phyloP scores from a whole-genome alignment of 345 rosid species.

The Eutrema heterophyllum region DNA sequence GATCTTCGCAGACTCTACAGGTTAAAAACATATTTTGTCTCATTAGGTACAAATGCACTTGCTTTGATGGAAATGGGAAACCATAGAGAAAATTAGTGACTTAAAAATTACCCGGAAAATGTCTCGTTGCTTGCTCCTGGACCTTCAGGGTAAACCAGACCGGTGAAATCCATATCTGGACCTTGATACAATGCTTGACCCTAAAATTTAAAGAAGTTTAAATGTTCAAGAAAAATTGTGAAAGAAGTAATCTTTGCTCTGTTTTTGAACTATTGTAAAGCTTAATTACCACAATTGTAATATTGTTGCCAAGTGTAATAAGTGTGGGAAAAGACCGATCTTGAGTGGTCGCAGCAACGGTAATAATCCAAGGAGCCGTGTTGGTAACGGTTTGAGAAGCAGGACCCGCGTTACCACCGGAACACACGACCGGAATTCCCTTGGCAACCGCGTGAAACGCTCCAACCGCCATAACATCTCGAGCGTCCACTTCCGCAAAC shows the following conservation, averaged over 20 bases:
- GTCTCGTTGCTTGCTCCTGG: conserved; percentile 11
- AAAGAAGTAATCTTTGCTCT: not conserved
- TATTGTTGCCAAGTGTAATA: conserved; percentile 41
- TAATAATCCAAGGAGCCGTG: conserved; percentile 52
- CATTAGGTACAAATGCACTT: not conserved
- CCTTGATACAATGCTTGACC: conserved; percentile 55
- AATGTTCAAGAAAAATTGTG: not conserved
- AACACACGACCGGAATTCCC: conserved; percentile 44
- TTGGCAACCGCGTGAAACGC: conserved; percentile 51
- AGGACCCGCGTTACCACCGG: conserved; percentile 47
- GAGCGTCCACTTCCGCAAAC: conserved; percentile 39
- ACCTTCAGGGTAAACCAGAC: conserved; percentile 44
- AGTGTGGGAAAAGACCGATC: conserved; percentile 47
- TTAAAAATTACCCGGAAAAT: conserved; percentile 14
- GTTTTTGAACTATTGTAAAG: not conserved
- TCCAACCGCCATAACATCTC: conserved; percentile 42
- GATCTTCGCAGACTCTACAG: conserved; percentile 22
- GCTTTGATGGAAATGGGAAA: not conserved
- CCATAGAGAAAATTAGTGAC: not conserved
- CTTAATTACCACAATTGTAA: conserved; percentile 22
- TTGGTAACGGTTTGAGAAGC: conserved; percentile 34
- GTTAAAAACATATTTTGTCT: not conserved
- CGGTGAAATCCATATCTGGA: conserved; percentile 36
- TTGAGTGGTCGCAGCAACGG: conserved; percentile 53
- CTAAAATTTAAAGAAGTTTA: conserved; percentile 22